Percentiles rank a stretch among this genome's conserved stretches.
phyloP scores from a whole-genome alignment of 2,329 filamentous ascomycete species.

The Xylaria sp. region DNA sequence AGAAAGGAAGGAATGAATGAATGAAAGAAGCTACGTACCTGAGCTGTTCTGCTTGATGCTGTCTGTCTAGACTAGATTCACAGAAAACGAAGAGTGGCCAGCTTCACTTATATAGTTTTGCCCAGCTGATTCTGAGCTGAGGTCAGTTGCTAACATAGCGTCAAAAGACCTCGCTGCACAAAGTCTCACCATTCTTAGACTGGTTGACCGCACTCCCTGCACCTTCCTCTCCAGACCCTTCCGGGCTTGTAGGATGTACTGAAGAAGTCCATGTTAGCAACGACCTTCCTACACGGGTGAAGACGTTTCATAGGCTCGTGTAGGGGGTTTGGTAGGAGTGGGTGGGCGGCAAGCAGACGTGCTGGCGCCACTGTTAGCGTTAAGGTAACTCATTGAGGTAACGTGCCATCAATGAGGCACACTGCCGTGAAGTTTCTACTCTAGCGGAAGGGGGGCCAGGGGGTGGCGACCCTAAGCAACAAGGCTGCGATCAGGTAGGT shows the following conservation, averaged over 20 bases:
- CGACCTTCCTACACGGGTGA: neutral
- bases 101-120: slow-evolving; percentile 11
- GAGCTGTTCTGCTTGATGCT: slow-evolving; percentile 2
- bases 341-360: neutral
- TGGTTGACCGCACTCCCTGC: neutral
- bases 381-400: slow-evolving; percentile 1
- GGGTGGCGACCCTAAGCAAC: neutral
- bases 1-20: slow-evolving; percentile 3
- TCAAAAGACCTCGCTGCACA: neutral
- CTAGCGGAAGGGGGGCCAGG: neutral
- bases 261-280: neutral
- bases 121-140: no score
- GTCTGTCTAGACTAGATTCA: neutral
- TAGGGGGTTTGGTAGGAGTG: neutral
- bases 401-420: slow-evolving; percentile 9
- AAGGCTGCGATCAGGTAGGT: neutral
- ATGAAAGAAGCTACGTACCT: slow-evolving; percentile 8
- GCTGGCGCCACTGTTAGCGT: neutral
- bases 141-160: no score
- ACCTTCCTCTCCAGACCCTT: slow-evolving; percentile 7
- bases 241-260: neutral
- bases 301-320: neutral
- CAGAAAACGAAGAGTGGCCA: neutral
- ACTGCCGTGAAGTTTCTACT: neutral
- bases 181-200: neutral